Base-by-base conservation (phyloP, 129 eudicot genomes). In the Flaveria linearis region DNA sequence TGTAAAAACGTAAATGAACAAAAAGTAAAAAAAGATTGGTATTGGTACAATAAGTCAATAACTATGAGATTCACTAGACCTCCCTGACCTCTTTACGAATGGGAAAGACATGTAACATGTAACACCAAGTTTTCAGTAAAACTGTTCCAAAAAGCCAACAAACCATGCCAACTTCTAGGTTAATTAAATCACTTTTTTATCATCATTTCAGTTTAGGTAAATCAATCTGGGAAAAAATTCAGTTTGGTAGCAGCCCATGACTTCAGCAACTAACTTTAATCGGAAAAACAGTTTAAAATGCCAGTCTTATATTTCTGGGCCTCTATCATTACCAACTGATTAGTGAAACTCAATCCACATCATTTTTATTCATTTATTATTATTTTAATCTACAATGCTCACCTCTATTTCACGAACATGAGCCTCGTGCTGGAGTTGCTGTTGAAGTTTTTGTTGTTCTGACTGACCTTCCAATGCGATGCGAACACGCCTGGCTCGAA, bases 401-500 rank as follows among this genome's bases (percentile, higher is more conserved):
- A 90, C 98, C 92, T 92, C 98, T 61, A 90, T 91, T 88, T 93
- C 91, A 78, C 85, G 80, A 68, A 90, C 97, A 80, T 60, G 98
- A 72, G 97, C 97, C 71, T 93, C 97, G 14, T 88, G 84, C 61
- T 90, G 87, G 75, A 82, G 84, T 84, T 88, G 98, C 47, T 92
- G 95, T 55, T 93, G 89, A 78, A 81, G 87, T 68, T 88, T 90
- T 70, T 88, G 89, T 75, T 93, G 82, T 5, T 72, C 82, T 36
- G 96, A 87, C 80, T 93, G 86, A 68, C 76, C 81, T 85, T 90
- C 97, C 69, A 93, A 82, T 51, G 96, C 87, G 72, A 88, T 65
- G 20, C 97, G 97, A 68, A 93, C 97, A 58, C 96, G 92, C 74
- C 97, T 85, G 36, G 98, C 98, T 80, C 98, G 89, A 28, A 93